Evolutionary conservation across 139 green algal species (phyloP).

Genomic region (Diplosphaera chodatii): DNA sequence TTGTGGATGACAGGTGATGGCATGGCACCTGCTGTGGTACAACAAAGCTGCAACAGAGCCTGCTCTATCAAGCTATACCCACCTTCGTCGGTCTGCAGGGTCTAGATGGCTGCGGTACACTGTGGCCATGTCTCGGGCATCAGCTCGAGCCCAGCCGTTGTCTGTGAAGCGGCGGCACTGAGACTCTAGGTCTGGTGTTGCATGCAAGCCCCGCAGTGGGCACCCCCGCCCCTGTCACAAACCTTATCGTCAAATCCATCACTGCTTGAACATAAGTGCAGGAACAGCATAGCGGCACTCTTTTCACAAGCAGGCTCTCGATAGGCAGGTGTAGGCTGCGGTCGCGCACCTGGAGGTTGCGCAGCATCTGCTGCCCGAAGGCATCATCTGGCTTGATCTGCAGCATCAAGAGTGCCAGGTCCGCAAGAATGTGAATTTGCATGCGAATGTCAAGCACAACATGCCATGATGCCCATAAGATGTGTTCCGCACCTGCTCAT

Average conservation of each 20-base stretch:
- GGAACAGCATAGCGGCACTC: no score
- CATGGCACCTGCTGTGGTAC: no score
- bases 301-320: no score
- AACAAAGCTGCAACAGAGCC: no score
- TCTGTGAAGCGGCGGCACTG: constrained; percentile 46
- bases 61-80: no score
- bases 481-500: constrained; percentile 83
- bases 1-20: no score
- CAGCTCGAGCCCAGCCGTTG: constrained; percentile 49
- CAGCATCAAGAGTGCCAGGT: not conserved
- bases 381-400: constrained; percentile 76
- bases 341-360: constrained; percentile 61
- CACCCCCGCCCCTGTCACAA: constrained; percentile 72
- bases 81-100: constrained; percentile 38
- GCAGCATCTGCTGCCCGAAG: constrained; percentile 84
- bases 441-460: no score
- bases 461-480: no score
- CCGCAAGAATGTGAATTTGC: no score
- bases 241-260: no score
- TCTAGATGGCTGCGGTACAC: constrained; percentile 63
- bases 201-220: constrained; percentile 62
- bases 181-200: constrained; percentile 55
- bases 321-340: no score
- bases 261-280: no score
- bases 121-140: constrained; percentile 57